These are phyloP conservation scores for Karstenula rhodostoma DNA, from an alignment of 2,329 filamentous ascomycete species.

Conservation along the genomic window DNA sequence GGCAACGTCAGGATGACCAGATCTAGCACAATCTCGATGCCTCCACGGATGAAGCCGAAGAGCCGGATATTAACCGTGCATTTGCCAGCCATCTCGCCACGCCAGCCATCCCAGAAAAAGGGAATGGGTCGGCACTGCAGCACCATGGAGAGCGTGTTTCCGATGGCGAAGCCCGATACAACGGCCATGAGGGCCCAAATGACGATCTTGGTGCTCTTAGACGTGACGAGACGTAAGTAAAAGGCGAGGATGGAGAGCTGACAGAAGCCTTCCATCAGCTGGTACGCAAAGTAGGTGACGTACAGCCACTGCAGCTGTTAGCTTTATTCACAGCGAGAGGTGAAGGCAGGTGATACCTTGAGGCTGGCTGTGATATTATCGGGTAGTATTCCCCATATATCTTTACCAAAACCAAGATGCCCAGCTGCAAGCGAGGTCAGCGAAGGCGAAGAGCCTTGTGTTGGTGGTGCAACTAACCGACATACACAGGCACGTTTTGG, in stretches of 20 bases:
- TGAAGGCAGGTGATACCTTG: conserved; percentile 13
- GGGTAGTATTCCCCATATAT: conserved; percentile 41
- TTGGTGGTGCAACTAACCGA: conserved; percentile 7
- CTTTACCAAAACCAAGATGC: conserved; percentile 36
- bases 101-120: conserved; percentile 54
- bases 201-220: conserved; percentile 23
- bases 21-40: conserved; percentile 36
- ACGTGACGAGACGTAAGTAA: conserved; percentile 41
- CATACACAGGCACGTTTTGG: conserved; percentile 36
- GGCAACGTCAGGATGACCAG: conserved; percentile 33
- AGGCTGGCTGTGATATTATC: conserved; percentile 37
- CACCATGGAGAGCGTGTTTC: conserved; percentile 38
- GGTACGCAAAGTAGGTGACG: conserved; percentile 42
- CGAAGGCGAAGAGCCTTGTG: neutral
- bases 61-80: conserved; percentile 49
- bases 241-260: conserved; percentile 44
- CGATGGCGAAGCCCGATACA: conserved; percentile 34
- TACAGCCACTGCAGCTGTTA: conserved; percentile 28
- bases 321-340: neutral
- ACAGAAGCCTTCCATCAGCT: conserved; percentile 33
- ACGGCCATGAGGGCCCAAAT: conserved; percentile 33
- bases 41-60: conserved; percentile 48
- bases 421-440: conserved; percentile 22
- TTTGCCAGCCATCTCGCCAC: conserved; percentile 41
- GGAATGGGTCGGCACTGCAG: conserved; percentile 49